These are phyloP conservation scores for Nelumbo lutea DNA, from an alignment of 164 flowering plant species.

Conservation along the genomic window DNA sequence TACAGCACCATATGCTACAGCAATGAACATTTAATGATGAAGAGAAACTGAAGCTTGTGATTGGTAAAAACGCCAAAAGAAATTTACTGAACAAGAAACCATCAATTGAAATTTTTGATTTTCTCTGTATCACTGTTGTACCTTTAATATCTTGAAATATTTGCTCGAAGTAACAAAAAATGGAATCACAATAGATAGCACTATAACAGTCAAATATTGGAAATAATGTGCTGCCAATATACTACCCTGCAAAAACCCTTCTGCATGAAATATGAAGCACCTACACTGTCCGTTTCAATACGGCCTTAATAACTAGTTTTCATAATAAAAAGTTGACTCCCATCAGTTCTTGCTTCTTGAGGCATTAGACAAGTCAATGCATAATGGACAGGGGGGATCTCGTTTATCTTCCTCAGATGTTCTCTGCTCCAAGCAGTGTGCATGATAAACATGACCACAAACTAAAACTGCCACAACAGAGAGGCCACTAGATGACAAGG, in stretches of 20 bases:
- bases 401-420: constrained; percentile 32
- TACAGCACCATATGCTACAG: too few relatives aligned
- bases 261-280: not conserved
- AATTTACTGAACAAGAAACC: not conserved
- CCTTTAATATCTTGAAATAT: too few relatives aligned
- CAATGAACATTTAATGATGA: too few relatives aligned
- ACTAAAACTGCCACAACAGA: constrained; percentile 60
- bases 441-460: constrained; percentile 67
- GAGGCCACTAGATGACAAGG: constrained; percentile 23
- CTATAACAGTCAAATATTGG: not conserved
- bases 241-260: constrained; percentile 1
- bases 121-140: not conserved
- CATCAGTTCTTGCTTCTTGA: not conserved
- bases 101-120: not conserved
- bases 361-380: constrained; percentile 22
- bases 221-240: not conserved
- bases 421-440: constrained; percentile 56
- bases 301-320: not conserved
- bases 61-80: not conserved
- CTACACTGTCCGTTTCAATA: not conserved
- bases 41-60: not conserved
- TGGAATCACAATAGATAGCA: not conserved
- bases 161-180: not conserved
- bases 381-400: constrained; percentile 61
- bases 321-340: not conserved